phyloP scores from a whole-genome alignment of 805 yeast species.

The Candida schatavii region DNA sequence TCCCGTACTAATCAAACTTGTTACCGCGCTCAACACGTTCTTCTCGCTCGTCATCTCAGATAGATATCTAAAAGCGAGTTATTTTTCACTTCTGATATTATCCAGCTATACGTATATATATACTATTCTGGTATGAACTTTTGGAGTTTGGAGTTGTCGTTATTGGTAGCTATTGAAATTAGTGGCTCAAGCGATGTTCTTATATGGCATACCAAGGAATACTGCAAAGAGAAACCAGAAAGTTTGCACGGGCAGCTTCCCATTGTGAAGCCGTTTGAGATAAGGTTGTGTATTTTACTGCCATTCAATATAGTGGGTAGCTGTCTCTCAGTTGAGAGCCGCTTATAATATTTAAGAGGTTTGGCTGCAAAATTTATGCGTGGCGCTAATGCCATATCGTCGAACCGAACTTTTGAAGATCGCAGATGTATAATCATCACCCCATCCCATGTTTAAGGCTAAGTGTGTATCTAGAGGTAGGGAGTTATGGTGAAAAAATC shows the following conservation, averaged over 20 bases:
- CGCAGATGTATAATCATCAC: too few species aligned
- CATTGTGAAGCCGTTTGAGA: not conserved
- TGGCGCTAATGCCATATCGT: not conserved
- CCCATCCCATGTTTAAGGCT: too few species aligned
- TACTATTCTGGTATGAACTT: not conserved
- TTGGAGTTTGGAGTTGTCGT: not conserved
- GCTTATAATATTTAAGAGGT: not conserved
- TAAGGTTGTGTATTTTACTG: not conserved
- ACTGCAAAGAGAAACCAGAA: not conserved
- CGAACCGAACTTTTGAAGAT: not conserved
- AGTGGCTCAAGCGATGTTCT: too few species aligned
- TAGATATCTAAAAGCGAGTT: too few species aligned
- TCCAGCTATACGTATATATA: not conserved
- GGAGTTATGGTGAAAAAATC: too few species aligned
- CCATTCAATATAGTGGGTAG: not conserved
- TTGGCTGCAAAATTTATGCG: not conserved
- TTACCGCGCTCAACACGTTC: not conserved
- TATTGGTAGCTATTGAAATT: not conserved
- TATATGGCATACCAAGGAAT: too few species aligned
- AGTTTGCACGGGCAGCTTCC: not conserved
- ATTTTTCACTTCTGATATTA: not conserved
- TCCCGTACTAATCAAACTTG: not conserved
- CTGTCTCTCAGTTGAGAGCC: not conserved
- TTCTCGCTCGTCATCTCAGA: too few species aligned
- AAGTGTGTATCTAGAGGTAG: too few species aligned